Evolutionary conservation across 2,329 filamentous ascomycete genomes (phyloP), one percentile per base, ranked within the genome.

Genomic region (Pyrenophora graminea): DNA sequence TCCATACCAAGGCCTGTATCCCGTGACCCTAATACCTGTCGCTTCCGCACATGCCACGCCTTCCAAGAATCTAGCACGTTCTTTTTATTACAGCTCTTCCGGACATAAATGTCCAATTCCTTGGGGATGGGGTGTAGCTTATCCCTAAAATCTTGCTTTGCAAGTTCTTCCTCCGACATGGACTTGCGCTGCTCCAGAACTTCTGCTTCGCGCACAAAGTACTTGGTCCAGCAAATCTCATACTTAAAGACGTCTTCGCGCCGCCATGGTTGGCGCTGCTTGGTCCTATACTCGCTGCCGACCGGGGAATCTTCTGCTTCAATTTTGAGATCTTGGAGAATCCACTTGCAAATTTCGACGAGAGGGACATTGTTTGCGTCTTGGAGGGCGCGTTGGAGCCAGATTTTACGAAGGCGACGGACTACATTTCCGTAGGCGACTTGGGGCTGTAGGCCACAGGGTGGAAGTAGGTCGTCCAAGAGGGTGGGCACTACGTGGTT

Each of bases 391-490:
- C 31, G 27, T 17, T 42, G 31, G 6, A 66, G 50, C 62, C 62
- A 68, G n/a, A 42, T 42, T 9, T 54, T 19, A 32, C 63, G 63
- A 3, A 70, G 60, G 2, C 54, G 43, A 4, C 31, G 40, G 27
- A 52, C 51, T 13, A 66, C 48, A 31, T 64, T 66, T 8, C 62
- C 44, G 45, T 69, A 70, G 7, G 66, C 66, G 42, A 69, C 39
- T 45, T 68, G 64, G 8, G 56, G 19, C 2, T 56, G 42, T 1
- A 48, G 46, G 12, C 58, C 57, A 44, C 63, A 67, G 1, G 64
- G 66, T 2, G 67, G 66, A 15, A 68, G 63, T 2, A 56, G 44
- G n/a, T 38, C 52, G 38, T 50, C 46, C 44, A 68, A 62, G 4
- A 68, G 57, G 15, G 59, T 27, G 10, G 67, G 67, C 58, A 67